Percentiles rank a stretch among this genome's conserved stretches.
Evolutionary conservation across 2,329 filamentous ascomycete species (phyloP).

Genomic region (Biscogniauxia marginata): DNA sequence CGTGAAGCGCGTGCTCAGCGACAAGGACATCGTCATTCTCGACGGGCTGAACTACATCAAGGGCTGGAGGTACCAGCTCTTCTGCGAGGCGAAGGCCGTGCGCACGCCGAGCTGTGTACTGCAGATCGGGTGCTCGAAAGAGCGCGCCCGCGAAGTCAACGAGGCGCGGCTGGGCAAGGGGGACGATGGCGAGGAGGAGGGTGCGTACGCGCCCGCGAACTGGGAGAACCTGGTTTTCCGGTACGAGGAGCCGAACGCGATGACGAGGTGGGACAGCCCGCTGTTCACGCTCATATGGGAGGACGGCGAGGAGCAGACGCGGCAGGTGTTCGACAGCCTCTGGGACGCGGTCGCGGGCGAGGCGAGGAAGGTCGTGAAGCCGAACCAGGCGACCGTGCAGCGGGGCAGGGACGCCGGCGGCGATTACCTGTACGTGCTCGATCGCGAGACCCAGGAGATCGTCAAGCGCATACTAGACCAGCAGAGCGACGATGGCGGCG

Average conservation of each 20-base stretch:
- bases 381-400: constrained; percentile 73
- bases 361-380: constrained; percentile 61
- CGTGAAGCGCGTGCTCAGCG: constrained; percentile 71
- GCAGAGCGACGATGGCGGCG: constrained; percentile 65
- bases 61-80: constrained; percentile 82
- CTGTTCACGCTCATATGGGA: constrained; percentile 78
- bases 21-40: constrained; percentile 74
- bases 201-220: constrained; percentile 55
- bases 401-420: constrained; percentile 60
- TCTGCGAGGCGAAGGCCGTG: constrained; percentile 79
- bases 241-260: constrained; percentile 83
- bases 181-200: constrained; percentile 39
- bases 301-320: constrained; percentile 62
- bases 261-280: constrained; percentile 82
- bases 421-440: constrained; percentile 78
- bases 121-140: constrained; percentile 57
- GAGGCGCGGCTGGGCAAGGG: constrained; percentile 49
- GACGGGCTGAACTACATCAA: constrained; percentile 88
- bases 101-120: constrained; percentile 74
- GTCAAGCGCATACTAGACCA: constrained; percentile 68
- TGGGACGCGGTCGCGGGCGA: constrained; percentile 73
- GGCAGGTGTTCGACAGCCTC: constrained; percentile 59
- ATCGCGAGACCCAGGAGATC: constrained; percentile 75
- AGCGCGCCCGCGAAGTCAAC: constrained; percentile 59
- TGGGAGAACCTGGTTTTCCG: constrained; percentile 80